Percentiles rank a stretch among this genome's conserved stretches.
These are phyloP conservation scores for Acarospora socialis DNA, from an alignment of 2,329 filamentous ascomycete genomes.

Conservation along the genomic window DNA sequence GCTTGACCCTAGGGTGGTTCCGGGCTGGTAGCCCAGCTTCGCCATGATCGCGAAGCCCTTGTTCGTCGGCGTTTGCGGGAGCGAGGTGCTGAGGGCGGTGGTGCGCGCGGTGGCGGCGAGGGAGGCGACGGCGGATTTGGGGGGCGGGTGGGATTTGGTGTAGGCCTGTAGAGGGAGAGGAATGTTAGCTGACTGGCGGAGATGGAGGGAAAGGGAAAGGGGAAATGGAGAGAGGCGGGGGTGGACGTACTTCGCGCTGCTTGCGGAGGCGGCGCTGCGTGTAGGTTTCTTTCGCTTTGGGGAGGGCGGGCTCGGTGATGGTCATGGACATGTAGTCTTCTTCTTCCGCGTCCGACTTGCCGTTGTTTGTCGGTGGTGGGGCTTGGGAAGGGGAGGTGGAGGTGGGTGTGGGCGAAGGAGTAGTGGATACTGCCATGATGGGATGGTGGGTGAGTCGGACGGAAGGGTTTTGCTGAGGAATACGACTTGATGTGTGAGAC, in stretches of 20 bases:
- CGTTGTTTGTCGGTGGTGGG: neutral
- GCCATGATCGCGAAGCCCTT: conserved; percentile 96
- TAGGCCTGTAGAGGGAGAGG: conserved; percentile 39
- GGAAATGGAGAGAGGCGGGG: conserved; percentile 28
- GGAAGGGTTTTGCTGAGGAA: too few relatives aligned
- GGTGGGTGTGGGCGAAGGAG: too few relatives aligned
- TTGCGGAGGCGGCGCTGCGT: conserved; percentile 43
- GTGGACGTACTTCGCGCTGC: conserved; percentile 27
- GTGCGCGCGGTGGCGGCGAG: conserved; percentile 61
- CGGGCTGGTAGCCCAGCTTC: conserved; percentile 76
- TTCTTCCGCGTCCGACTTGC: conserved; percentile 56
- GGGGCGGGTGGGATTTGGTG: conserved; percentile 50
- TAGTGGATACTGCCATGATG: too few relatives aligned
- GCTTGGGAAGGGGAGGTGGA: neutral
- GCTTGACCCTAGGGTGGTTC: conserved; percentile 55
- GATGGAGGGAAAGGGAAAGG: conserved; percentile 39
- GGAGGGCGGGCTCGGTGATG: conserved; percentile 49
- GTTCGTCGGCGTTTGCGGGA: conserved; percentile 51
- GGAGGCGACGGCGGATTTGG: conserved; percentile 69
- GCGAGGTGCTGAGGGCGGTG: conserved; percentile 57
- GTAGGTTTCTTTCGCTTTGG: conserved; percentile 43
- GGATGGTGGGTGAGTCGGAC: too few relatives aligned
- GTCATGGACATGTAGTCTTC: conserved; percentile 98
- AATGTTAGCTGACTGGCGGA: conserved; percentile 31
- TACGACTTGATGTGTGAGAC: too few relatives aligned